These are phyloP conservation scores for Diplodia sapinea DNA, from an alignment of 2,329 filamentous ascomycete species.

Conservation along the genomic window DNA sequence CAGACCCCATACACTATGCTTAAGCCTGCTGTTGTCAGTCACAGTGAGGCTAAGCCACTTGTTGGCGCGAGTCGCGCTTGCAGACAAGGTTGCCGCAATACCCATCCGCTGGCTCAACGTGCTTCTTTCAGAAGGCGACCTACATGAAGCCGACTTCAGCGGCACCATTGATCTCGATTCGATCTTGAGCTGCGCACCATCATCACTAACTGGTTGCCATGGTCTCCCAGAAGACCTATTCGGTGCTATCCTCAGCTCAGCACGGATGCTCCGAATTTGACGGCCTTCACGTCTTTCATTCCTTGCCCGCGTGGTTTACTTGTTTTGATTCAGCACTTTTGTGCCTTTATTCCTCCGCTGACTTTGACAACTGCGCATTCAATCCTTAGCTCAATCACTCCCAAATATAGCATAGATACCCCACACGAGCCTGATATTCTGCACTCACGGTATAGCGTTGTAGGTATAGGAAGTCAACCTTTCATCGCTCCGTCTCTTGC, in stretches of 20 bases:
- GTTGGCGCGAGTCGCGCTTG: neutral
- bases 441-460: neutral
- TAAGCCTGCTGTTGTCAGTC: neutral
- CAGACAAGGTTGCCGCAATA: neutral
- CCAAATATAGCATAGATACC: neutral
- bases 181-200: neutral
- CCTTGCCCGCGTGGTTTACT: neutral
- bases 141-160: neutral
- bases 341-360: neutral
- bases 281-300: neutral
- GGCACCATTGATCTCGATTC: neutral
- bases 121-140: neutral
- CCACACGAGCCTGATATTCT: neutral
- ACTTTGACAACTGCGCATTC: neutral
- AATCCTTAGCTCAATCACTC: neutral
- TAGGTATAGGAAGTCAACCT: neutral
- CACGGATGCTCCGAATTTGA: neutral
- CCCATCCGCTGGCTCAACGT: neutral
- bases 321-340: neutral
- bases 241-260: neutral
- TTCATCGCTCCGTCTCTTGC: neutral
- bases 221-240: neutral
- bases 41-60: neutral
- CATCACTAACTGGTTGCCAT: neutral
- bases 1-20: neutral